Evolutionary conservation across 305 asterid species (phyloP).

Genomic region (Solanum hybrid): DNA sequence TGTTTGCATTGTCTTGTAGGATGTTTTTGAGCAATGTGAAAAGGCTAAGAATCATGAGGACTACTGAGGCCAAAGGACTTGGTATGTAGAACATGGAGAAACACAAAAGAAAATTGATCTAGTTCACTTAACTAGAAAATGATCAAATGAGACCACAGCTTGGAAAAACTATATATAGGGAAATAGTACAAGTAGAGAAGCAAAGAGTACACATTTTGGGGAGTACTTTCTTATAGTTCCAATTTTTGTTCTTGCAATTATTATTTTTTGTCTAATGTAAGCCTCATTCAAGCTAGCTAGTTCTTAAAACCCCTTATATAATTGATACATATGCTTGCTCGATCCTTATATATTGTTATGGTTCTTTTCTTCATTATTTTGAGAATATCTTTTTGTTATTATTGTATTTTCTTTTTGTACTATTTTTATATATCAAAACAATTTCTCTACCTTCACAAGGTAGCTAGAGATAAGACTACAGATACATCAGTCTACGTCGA

Average conservation of each 20-base stretch:
- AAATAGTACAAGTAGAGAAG: not conserved
- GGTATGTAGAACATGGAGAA: not conserved
- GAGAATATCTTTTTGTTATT: not conserved
- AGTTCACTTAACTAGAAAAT: not conserved
- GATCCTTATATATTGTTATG: not conserved
- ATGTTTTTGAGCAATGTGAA: slow-evolving; percentile 12
- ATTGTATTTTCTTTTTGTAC: not conserved
- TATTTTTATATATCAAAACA: not conserved
- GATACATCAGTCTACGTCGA: not conserved
- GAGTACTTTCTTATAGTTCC: not conserved
- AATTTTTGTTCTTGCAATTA: not conserved
- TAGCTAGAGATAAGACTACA: not conserved
- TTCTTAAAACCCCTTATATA: not conserved
- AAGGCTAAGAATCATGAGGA: slow-evolving; percentile 15
- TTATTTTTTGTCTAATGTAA: not conserved
- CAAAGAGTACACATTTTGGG: not conserved
- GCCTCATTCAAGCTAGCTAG: not conserved
- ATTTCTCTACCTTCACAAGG: not conserved
- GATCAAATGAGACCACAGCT: not conserved
- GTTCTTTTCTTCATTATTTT: not conserved
- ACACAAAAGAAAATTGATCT: not conserved
- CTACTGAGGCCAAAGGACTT: slow-evolving; percentile 15
- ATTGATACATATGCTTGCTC: not conserved
- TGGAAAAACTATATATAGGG: not conserved
- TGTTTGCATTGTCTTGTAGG: not conserved